Evolutionary conservation across 1,284 basidiomycete species (phyloP).

Genomic region (Rhodotorula sp.): DNA sequence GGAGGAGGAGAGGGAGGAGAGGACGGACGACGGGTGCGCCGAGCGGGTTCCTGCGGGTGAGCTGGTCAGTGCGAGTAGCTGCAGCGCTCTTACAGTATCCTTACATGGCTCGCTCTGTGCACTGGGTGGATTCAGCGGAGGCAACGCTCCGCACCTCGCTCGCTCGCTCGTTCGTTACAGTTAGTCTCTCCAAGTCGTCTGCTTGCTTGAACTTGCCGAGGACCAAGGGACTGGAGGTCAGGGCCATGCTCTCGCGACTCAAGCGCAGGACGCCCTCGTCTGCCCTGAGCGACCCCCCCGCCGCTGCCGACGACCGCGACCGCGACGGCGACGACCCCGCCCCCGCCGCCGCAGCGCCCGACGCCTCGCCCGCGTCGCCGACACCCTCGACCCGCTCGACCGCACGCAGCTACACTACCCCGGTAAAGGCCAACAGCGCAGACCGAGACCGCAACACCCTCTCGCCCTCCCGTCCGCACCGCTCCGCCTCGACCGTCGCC

Average conservation of each 20-base stretch:
- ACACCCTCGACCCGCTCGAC: neutral
- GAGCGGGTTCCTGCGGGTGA: conserved; percentile 14
- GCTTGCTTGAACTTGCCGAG: neutral
- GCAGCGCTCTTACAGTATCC: accelerated
- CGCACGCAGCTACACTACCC: conserved; percentile 9
- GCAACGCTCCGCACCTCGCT: neutral
- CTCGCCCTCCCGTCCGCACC: conserved; percentile 16
- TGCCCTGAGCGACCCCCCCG: neutral
- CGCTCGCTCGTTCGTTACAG: neutral
- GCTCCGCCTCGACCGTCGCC: neutral
- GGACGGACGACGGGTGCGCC: conserved; percentile 7
- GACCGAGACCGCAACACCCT: conserved; percentile 7
- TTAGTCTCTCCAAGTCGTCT: neutral
- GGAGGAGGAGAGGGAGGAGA: neutral
- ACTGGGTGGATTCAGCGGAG: neutral
- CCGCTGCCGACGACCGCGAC: neutral
- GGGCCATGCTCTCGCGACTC: conserved; percentile 34
- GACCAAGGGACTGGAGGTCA: no score
- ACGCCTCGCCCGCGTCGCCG: neutral
- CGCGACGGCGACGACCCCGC: neutral
- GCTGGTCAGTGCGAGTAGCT: neutral
- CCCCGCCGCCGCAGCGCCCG: neutral
- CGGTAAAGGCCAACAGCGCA: neutral
- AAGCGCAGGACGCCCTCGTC: conserved; percentile 30
- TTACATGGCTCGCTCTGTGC: neutral